Conservation (phyloP, 2,329 filamentous ascomycete genomes). For the Atkinsonella texensis region DNA sequence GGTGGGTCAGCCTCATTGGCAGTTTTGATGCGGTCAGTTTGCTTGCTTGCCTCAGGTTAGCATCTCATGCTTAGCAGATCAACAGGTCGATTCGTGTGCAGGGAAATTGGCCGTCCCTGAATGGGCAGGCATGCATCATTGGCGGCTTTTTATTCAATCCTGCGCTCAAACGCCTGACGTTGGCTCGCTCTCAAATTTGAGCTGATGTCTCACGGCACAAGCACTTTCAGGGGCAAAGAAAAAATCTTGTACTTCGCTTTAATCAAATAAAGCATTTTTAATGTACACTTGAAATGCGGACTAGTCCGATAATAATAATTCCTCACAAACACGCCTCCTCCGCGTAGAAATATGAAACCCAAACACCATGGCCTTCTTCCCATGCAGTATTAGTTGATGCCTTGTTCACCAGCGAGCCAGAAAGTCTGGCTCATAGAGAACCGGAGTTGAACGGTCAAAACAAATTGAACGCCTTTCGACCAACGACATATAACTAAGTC, state of each 20-base stretch:
- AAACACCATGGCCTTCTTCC: not conserved
- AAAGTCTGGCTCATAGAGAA: not conserved
- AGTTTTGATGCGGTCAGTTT: not conserved
- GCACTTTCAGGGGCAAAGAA: no score
- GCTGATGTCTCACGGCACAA: no score
- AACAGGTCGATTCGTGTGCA: no score
- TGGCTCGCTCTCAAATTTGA: no score
- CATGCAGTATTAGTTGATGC: not conserved
- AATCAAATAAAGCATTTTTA: no score
- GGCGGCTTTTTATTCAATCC: no score
- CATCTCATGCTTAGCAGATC: not conserved
- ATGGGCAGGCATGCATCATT: no score
- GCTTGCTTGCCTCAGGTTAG: not conserved
- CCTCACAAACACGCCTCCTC: not conserved
- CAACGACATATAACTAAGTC: not conserved
- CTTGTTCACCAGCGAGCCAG: no score
- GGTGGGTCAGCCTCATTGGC: constrained; percentile 1
- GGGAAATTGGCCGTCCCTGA: no score
- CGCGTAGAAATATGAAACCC: not conserved
- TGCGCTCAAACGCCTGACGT: no score
- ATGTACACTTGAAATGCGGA: no score
- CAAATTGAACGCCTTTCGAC: not conserved
- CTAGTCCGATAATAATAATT: not conserved
- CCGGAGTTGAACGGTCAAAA: not conserved
- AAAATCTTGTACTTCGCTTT: no score